These are phyloP conservation scores for Colletotrichum lini DNA, from an alignment of 2,329 filamentous ascomycete species.

Conservation along the genomic window DNA sequence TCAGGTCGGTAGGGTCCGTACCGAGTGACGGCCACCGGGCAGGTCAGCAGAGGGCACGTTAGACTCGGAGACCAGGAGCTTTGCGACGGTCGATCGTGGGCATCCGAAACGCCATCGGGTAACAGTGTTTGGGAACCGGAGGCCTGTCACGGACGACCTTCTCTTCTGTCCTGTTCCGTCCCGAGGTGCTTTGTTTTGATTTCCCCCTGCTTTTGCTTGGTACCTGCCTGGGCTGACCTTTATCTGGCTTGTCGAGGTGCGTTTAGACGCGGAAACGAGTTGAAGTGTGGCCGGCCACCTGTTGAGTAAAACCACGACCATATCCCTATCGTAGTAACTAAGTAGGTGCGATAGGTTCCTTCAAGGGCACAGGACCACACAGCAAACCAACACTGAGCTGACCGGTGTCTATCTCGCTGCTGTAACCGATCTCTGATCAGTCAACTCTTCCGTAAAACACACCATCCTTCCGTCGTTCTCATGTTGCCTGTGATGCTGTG, in stretches of 20 bases:
- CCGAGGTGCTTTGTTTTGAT: constrained; percentile 7
- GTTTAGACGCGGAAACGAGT: background rate
- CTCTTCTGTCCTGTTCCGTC: background rate
- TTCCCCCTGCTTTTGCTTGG: background rate
- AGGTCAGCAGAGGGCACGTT: constrained; percentile 12
- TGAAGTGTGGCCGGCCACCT: constrained; percentile 26
- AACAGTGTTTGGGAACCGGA: constrained; percentile 27
- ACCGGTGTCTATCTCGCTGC: background rate
- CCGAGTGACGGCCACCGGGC: constrained; percentile 1
- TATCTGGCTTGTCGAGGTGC: background rate
- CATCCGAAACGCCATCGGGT: constrained; percentile 37
- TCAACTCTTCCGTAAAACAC: background rate
- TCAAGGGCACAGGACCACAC: too few relatives aligned
- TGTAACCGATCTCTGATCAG: background rate
- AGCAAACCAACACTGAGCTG: too few relatives aligned
- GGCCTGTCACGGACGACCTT: constrained; percentile 8
- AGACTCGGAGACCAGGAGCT: constrained; percentile 21
- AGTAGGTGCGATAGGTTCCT: background rate
- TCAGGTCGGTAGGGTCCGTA: constrained; percentile 15
- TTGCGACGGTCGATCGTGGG: constrained; percentile 15
- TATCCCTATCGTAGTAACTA: background rate
- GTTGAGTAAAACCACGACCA: constrained; percentile 6
- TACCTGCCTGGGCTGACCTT: background rate
- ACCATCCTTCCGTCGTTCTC: background rate
- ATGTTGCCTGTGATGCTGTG: background rate